phyloP scores from a whole-genome alignment of 106 monocot genomes.

The Vanilla planifolia region DNA sequence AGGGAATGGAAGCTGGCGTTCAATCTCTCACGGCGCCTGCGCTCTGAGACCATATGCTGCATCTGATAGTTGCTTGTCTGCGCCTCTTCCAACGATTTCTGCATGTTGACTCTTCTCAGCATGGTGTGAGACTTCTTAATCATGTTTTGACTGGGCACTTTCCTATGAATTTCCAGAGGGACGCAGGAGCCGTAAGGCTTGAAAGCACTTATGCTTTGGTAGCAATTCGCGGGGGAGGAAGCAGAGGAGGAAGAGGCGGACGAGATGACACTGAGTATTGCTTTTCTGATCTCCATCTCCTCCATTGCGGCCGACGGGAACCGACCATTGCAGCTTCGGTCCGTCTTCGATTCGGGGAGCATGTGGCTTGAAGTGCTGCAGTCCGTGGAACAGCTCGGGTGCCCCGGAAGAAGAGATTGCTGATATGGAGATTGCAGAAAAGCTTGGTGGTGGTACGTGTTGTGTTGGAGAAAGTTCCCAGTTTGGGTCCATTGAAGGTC shows the following conservation, averaged over 20 bases:
- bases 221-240: neutral
- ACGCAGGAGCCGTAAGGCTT: slow-evolving; percentile 23
- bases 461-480: neutral
- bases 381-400: neutral
- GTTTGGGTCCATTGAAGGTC: neutral
- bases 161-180: neutral
- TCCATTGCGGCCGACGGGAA: slow-evolving; percentile 34
- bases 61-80: slow-evolving; percentile 28
- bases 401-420: neutral
- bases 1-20: slow-evolving; percentile 5
- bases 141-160: slow-evolving; percentile 37
- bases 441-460: neutral
- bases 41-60: slow-evolving; percentile 79
- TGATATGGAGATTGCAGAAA: neutral
- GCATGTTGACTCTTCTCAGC: slow-evolving; percentile 25
- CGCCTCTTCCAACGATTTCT: neutral
- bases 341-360: neutral
- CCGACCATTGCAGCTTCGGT: slow-evolving; percentile 4
- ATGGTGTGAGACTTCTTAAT: slow-evolving; percentile 37
- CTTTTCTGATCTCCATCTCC: slow-evolving; percentile 47
- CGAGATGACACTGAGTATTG: slow-evolving; percentile 66
- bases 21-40: neutral
- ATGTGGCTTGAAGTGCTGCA: neutral
- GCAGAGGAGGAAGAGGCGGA: slow-evolving; percentile 16
- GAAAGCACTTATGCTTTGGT: slow-evolving; percentile 26